These are phyloP conservation scores for Calonectria pseudoreteaudii DNA, from an alignment of 2,329 filamentous ascomycete genomes.

Conservation along the genomic window DNA sequence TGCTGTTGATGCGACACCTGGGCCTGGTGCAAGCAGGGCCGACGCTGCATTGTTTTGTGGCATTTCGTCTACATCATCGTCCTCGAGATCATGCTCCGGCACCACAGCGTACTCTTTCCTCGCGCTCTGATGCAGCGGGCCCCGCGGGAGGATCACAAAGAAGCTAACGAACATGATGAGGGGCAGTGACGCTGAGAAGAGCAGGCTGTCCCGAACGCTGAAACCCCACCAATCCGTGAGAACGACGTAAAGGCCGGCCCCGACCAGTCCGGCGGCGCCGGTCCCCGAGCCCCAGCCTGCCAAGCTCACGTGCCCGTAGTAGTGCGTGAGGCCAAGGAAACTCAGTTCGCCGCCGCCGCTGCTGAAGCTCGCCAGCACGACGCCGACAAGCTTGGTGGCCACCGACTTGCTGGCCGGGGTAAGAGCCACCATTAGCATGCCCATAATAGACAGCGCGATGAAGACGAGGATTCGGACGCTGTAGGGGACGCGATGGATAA, in stretches of 20 bases:
- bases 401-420: slow-evolving; percentile 77
- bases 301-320: slow-evolving; percentile 87
- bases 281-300: slow-evolving; percentile 95
- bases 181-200: slow-evolving; percentile 84
- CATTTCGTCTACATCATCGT: slow-evolving; percentile 51
- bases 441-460: slow-evolving; percentile 78
- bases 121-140: slow-evolving; percentile 66
- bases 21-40: slow-evolving; percentile 61
- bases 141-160: slow-evolving; percentile 82
- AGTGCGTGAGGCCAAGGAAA: slow-evolving; percentile 92
- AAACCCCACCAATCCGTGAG: slow-evolving; percentile 85
- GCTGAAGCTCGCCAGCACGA: slow-evolving; percentile 86
- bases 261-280: slow-evolving; percentile 87
- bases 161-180: slow-evolving; percentile 87
- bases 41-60: slow-evolving; percentile 57
- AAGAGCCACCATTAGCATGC: slow-evolving; percentile 90
- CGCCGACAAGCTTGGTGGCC: slow-evolving; percentile 81
- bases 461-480: slow-evolving; percentile 79
- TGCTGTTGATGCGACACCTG: slow-evolving; percentile 53
- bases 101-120: slow-evolving; percentile 67
- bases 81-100: slow-evolving; percentile 54
- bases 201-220: slow-evolving; percentile 77
- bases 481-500: slow-evolving; percentile 91
- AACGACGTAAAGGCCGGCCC: slow-evolving; percentile 88
- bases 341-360: slow-evolving; percentile 90